A percentile compares a stretch with the other conserved stretches of the same genome.
These are phyloP conservation scores for Trypanosoma scelopori DNA, from an alignment of 208 protist genomes.

Conservation along the genomic window DNA sequence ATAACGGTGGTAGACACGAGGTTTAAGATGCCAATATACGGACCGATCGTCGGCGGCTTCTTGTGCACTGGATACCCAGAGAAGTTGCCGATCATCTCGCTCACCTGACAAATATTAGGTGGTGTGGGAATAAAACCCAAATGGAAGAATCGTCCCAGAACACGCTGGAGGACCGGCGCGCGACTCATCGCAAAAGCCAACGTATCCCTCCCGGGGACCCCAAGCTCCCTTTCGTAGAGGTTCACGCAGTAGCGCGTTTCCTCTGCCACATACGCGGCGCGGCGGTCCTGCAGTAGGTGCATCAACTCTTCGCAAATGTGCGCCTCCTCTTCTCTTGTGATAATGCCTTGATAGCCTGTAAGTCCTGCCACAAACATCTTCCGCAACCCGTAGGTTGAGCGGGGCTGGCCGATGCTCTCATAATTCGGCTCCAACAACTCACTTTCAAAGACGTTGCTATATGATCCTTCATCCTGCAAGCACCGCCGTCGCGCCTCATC, in stretches of 20 bases:
- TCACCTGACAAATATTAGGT: conserved; percentile 89
- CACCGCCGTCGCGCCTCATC: conserved; percentile 49
- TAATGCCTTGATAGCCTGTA: conserved; percentile 80
- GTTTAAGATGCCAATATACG: conserved; percentile 86
- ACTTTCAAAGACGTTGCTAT: conserved; percentile 50
- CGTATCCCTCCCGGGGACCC: conserved; percentile 79
- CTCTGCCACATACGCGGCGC: conserved; percentile 83
- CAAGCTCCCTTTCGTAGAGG: conserved; percentile 80
- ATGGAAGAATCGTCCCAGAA: conserved; percentile 77
- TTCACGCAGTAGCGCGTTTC: conserved; percentile 91
- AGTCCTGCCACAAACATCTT: conserved; percentile 80
- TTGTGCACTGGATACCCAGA: conserved; percentile 86
- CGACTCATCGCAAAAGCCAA: conserved; percentile 73
- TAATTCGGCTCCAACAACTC: conserved; percentile 61
- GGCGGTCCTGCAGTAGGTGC: conserved; percentile 59
- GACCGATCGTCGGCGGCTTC: conserved; percentile 75
- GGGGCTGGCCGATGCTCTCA: conserved; percentile 70
- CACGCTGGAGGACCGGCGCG: conserved; percentile 65
- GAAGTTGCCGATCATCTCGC: conserved; percentile 90
- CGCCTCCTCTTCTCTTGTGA: conserved; percentile 74
- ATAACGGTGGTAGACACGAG: conserved; percentile 82
- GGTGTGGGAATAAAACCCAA: conserved; percentile 77
- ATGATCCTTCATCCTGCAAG: conserved; percentile 52
- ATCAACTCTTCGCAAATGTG: conserved; percentile 77
- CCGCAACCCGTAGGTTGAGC: conserved; percentile 79